phyloP scores from a whole-genome alignment of 306 rosid species.

The Biancaea sappan region DNA sequence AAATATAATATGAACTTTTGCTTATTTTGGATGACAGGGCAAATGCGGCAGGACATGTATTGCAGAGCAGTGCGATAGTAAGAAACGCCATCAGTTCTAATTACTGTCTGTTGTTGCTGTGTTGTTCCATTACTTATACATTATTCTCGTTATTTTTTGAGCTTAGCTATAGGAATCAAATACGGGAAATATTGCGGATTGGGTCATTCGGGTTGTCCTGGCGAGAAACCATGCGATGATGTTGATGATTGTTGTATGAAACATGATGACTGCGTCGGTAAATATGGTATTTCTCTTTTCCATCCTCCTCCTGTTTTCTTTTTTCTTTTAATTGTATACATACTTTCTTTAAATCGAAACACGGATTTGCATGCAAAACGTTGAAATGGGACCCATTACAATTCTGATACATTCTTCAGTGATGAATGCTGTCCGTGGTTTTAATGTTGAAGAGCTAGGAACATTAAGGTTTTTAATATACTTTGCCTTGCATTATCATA shows the following conservation, averaged over 20 bases:
- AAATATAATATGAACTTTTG: not conserved
- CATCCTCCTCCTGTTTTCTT: not conserved
- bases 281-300: conserved; percentile 46
- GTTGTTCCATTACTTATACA: not conserved
- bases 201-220: conserved; percentile 83
- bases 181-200: conserved; percentile 94
- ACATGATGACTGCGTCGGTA: conserved; percentile 77
- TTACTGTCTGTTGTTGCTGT: not conserved
- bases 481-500: not conserved
- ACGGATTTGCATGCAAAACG: not conserved
- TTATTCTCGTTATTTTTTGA: not conserved
- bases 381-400: not conserved
- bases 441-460: not conserved
- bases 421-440: not conserved
- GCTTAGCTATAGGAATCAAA: conserved; percentile 68
- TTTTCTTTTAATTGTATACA: not conserved
- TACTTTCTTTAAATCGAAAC: not conserved
- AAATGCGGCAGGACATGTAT: conserved; percentile 73
- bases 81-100: conserved; percentile 25
- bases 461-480: not conserved
- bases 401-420: not conserved
- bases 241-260: conserved; percentile 89
- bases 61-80: conserved; percentile 66
- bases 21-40: conserved; percentile 34
- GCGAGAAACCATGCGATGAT: conserved; percentile 87